Evolutionary conservation across 2,329 filamentous ascomycete genomes (phyloP), one percentile per base, ranked within the genome.

Genomic region (Daldinia sp.): DNA sequence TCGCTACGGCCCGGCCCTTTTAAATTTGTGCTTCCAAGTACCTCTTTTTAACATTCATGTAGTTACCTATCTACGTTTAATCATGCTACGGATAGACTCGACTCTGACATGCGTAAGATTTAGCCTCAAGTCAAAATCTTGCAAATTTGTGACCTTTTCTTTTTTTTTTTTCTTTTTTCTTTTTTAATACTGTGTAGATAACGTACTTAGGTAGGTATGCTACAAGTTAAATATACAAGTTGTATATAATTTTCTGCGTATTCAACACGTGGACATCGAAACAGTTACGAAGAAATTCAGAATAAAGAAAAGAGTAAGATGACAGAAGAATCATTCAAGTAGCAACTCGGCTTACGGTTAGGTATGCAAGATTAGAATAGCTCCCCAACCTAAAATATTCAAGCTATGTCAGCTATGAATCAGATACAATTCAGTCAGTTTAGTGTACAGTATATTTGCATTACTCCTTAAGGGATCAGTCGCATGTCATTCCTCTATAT

Each of bases 1-100:
- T 58, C 64, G 53, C 50, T n/a, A 65, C 61, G 64, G 67, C 48
- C 64, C 64, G 58, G 35, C 53, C 67, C 67, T 64, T 42, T 37
- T 30, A 12, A 30, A 44, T 54, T 64, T 23, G 18, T 59, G 42
- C 26, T 37, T 57, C 20, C 35, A 20, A 4, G 35, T 15, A n/a
- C 20, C 12, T 5, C 5, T 39, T 12, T 33, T 33, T 35, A 35
- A 35, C 33, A 35, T 35, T 9, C 33, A 7, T 35, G 20, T 23
- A 23, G 20, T n/a, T 41, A 18, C 33, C 33, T n/a, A 56, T 28
- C 20, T 54, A 54, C 20, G n/a, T 37, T 54, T 4, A 26, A 9
- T n/a, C 20, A 2, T 54, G 33, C 39, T 6, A 51, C 28, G 9
- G 26, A 50, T 50, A n/a, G 13, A 28, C 15, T 30, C 15, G 30